These are phyloP conservation scores for Cystobasidium onofrii DNA, from an alignment of 768 basidiomycete species.

Conservation along the genomic window DNA sequence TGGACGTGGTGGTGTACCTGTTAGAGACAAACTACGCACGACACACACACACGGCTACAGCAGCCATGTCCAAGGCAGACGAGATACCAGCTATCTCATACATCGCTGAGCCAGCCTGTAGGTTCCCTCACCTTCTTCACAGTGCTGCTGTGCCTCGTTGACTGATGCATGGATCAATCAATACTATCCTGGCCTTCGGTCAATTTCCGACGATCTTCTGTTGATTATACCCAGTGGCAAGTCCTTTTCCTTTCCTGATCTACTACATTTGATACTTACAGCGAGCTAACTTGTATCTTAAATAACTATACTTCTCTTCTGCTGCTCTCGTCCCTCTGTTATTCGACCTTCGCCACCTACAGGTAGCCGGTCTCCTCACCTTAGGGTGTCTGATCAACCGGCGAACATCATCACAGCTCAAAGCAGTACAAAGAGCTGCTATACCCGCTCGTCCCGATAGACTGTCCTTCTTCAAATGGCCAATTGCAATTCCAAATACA, in stretches of 20 bases:
- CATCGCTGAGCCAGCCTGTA: constrained; percentile 15
- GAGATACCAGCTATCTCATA: constrained; percentile 23
- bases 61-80: constrained; percentile 12
- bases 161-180: too few relatives aligned
- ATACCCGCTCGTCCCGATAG: neutral
- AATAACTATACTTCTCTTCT: too few relatives aligned
- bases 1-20: too few relatives aligned
- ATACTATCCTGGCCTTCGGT: too few relatives aligned
- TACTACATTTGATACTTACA: too few relatives aligned
- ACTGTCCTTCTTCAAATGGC: constrained; percentile 1
- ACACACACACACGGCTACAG: neutral
- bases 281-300: too few relatives aligned
- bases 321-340: too few relatives aligned
- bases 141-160: too few relatives aligned
- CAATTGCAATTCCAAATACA: constrained; percentile 1
- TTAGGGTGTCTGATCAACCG: constrained; percentile 13
- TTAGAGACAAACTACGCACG: too few relatives aligned
- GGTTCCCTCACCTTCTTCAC: neutral
- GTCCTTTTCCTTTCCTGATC: neutral
- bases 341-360: neutral
- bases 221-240: neutral
- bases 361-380: constrained; percentile 6
- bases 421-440: neutral
- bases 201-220: too few relatives aligned
- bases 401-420: neutral